Evolutionary conservation across 495 filamentous ascomycete genomes (phyloP).

Genomic region (Tuber microsphaerosporum): DNA sequence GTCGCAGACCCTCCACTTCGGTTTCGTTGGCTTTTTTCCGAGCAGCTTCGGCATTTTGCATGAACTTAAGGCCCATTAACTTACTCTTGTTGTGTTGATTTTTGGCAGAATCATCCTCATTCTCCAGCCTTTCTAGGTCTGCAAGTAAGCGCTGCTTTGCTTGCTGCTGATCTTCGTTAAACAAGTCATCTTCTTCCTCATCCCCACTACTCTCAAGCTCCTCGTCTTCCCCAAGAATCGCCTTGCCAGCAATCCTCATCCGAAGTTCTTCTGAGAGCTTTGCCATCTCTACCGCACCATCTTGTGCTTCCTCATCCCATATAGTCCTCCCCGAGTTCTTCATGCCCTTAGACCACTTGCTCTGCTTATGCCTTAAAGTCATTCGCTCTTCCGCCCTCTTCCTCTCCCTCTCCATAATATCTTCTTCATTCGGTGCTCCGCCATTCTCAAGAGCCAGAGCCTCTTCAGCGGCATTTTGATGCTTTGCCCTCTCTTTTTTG

Average conservation of each 20-base stretch:
- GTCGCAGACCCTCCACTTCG: constrained; percentile 64
- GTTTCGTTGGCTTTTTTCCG: constrained; percentile 74
- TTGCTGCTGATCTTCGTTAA: constrained; percentile 49
- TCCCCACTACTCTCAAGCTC: constrained; percentile 51
- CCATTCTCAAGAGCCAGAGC: constrained; percentile 61
- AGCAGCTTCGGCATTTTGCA: constrained; percentile 76
- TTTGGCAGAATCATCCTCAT: constrained; percentile 43
- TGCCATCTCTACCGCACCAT: constrained; percentile 73
- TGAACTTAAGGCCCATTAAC: constrained; percentile 76
- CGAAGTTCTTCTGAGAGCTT: constrained; percentile 76
- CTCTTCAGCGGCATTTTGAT: constrained; percentile 63
- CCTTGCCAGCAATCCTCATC: constrained; percentile 74
- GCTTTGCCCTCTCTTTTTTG: constrained; percentile 70
- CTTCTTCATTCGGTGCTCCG: constrained; percentile 60
- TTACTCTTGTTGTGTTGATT: constrained; percentile 44
- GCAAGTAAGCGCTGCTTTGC: constrained; percentile 53
- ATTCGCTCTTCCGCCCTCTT: constrained; percentile 79
- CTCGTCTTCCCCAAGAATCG: constrained; percentile 49
- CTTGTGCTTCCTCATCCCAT: constrained; percentile 76
- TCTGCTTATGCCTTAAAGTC: constrained; percentile 78
- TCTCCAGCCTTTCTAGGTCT: constrained; percentile 51
- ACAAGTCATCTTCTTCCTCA: constrained; percentile 54
- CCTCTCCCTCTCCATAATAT: constrained; percentile 70
- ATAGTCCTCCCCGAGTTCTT: constrained; percentile 69
- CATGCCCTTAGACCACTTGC: constrained; percentile 88